Evolutionary conservation across 2,329 filamentous ascomycete genomes (phyloP), one percentile per base, ranked within the genome.

Genomic region (Fusarium pininemorale): DNA sequence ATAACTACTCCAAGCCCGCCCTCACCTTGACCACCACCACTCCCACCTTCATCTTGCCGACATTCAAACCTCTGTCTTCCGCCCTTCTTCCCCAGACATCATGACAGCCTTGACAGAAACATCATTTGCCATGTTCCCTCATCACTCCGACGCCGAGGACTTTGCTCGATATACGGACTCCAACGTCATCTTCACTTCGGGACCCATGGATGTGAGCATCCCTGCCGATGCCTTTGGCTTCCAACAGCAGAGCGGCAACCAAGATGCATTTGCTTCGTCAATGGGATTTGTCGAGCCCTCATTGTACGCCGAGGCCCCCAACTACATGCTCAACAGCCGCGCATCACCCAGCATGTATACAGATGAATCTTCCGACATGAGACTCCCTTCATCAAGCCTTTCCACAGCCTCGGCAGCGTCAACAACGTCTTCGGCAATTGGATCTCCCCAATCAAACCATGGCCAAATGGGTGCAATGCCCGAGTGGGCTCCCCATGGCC

Each of bases 381-480:
- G 83, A 66, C 78, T 87, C 30, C 85, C 87, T 22, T 89, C 87
- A 37, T 92, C 87, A 58, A 90, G 87, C 79, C 86, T 88, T 70
- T 94, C 87, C 69, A 90, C 87, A 68, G 87, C 86, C 30, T 92
- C 89, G 66, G 91, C 82, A 63, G 89, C 85, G 59, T 93, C 92
- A 58, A 90, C 89, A 8, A 85, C 91, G 12, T 93, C 91, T 3
- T 93, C 91, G 14, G 90, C 89, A 61, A 88, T 91, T 70, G 90
- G 90, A 64, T 93, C 91, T 28, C 91, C 91, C 32, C 89, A 90
- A 77, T 91, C 90, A 4, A 87, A 88, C 72, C 87, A 89, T 77
- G 87, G 87, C 63, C 88, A 89, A 74, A 82, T 88, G 72, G 88
- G 88, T 69, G 84, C 85, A 76, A 86, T 89, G 57, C 85, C 90